Base-by-base conservation (phyloP, 805 yeast genomes). In the Wickerhamiella azymoides region DNA sequence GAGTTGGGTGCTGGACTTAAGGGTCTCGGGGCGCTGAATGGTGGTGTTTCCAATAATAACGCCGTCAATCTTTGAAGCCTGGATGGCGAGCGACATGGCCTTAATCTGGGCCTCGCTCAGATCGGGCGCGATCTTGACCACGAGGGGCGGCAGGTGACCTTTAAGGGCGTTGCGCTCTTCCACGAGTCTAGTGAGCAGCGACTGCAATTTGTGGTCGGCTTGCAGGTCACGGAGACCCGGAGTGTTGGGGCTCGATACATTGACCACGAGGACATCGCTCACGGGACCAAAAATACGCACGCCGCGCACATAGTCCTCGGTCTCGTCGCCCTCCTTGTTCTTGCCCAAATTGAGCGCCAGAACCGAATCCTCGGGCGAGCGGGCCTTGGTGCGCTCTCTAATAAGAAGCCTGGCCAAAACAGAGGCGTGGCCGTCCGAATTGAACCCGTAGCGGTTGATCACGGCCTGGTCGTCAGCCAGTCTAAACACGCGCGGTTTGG, bases 51-150 rank as follows among this genome's bases (percentile, higher is more conserved):
- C 83, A 47, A 89, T 77, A 52, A 89, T 82, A 51, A 89, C 84
- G 36, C 97, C 97, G 62, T 89, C 96, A 40, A 89, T 77, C 47
- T 77, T 73, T 28, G 94, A 77, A 1, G 65, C 67, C 55, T 78
- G 79, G 8, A 94, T 86, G 6, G 93, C 76, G 45, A 70, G 70
- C 16, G 95, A 94, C 61, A 89, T 84, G 5, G 89, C 77, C 56
- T 73, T 74, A 51, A 88, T 76, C 60, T 88, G 96, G 2, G 75
- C 69, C 60, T 80, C 93, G 5, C 79, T 71, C 56, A 89, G 73
- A 64, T 89, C 97, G 1, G 97, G 97, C 0, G 97, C 96, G 53
- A 89, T 78, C 60, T 89, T 89, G 24, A 89, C 96, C 52, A 85
- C 63, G 44, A 89, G 71, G 13, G 95, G 94, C 0, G 96, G 94